Evolutionary conservation across 495 filamentous ascomycete species (phyloP), one percentile per base, ranked within the genome.

Genomic region (Podospora pseudocomata): DNA sequence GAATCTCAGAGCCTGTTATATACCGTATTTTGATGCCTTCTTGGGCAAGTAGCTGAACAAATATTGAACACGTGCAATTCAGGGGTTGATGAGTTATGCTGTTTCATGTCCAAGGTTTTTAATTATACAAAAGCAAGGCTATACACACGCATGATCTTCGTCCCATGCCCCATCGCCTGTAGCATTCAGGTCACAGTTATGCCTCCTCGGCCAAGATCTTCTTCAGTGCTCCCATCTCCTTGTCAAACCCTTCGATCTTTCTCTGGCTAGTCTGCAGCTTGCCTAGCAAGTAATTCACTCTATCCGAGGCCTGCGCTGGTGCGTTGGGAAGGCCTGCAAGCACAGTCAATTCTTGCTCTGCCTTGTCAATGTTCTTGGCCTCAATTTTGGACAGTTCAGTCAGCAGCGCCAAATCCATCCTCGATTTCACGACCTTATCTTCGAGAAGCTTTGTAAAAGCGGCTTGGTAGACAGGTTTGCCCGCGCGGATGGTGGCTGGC

Each of bases 401-500:
- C 1, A 93, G 75, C 58, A 92, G 79, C 15, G 85, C 83, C 15
- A 96, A 76, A 71, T 98, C 93, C 75, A 99, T 85, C 66, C 89
- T 85, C 7, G 89, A 85, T 39, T 84, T 82, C 63, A 99, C 76
- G 0, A 91, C 92, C 3, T 80, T 79, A 76, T 98, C 96, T 65
- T 86, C 80, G 0, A 86, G 84, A 23, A 99, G 76, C 39, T 83
- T 79, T 65, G 82, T 79, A 79, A 97, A 99, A 0, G 93, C 94
- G 2, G 92, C 88, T 53, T 86, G 88, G 80, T 93, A 96, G 7
- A 99, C 92, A 0, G 95, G 95, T 73, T 91, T 91, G 16, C 92
- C 94, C 2, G 92, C 90, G 62, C 86, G 88, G 73, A 99, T 88
- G 44, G 80, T 81, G 30, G 86, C 83, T 2, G 95, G 95, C 5